phyloP scores from a whole-genome alignment of 306 rosid species.

The Castanea sativa region DNA sequence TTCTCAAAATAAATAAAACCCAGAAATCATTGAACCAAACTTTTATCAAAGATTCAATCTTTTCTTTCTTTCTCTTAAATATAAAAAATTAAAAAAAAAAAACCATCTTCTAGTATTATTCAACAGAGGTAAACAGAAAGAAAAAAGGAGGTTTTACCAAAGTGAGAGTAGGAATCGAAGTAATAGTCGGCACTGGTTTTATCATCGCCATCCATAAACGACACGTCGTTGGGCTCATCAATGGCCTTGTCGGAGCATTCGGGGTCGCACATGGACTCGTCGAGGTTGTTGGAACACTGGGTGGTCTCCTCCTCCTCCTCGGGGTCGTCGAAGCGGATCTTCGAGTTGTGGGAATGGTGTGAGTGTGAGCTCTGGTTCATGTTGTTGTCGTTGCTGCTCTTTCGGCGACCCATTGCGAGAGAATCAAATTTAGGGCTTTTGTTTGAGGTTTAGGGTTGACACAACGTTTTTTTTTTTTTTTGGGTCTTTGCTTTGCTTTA shows the following conservation, averaged over 20 bases:
- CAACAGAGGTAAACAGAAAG: too few species aligned
- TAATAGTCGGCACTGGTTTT: conserved; percentile 98
- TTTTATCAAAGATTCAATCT: too few species aligned
- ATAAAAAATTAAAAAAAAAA: too few species aligned
- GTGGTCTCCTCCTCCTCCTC: conserved; percentile 59
- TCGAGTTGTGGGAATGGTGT: conserved; percentile 27
- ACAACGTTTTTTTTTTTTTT: too few species aligned
- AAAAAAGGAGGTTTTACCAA: conserved; percentile 45
- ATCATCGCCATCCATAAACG: conserved; percentile 46
- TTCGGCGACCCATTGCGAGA: conserved; percentile 63
- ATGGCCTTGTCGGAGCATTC: conserved; percentile 31
- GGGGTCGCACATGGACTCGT: conserved; percentile 73
- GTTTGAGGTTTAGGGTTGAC: conserved; percentile 10
- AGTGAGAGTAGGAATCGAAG: conserved; percentile 97
- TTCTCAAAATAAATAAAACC: too few species aligned
- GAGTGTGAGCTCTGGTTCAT: conserved; percentile 19
- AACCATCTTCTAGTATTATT: too few species aligned
- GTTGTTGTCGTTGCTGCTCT: conserved; percentile 27
- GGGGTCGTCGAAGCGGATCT: conserved; percentile 59
- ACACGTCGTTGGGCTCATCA: conserved; percentile 35
- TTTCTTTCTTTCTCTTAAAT: too few species aligned
- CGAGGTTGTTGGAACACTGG: conserved; percentile 64
- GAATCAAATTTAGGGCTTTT: conserved; percentile 11
- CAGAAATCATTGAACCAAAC: too few species aligned
- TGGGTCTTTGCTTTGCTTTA: background rate